Percentiles rank a stretch among this genome's conserved stretches.
Evolutionary conservation across 176 grass and related monocot species (phyloP).

Genomic region (Carex kokanica): DNA sequence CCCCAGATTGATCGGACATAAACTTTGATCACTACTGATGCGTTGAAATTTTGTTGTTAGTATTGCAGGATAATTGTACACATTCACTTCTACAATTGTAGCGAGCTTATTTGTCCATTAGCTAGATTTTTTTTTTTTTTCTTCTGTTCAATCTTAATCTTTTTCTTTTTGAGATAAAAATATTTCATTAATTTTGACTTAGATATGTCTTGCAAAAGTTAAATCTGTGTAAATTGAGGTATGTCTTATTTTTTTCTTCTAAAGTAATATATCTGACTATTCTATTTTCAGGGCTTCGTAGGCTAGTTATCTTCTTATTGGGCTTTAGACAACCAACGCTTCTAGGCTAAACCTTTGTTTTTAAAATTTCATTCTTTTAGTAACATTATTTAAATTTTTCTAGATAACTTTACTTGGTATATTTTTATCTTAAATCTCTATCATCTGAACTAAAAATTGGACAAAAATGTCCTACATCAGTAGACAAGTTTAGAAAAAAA

Average conservation of each 20-base stretch:
- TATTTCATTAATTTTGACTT: too few species aligned
- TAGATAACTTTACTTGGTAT: neutral
- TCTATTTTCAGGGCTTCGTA: too few species aligned
- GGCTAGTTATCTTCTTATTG: too few species aligned
- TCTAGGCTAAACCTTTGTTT: neutral
- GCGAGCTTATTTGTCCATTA: neutral
- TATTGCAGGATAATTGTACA: neutral
- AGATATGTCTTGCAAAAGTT: too few species aligned
- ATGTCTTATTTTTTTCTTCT: too few species aligned
- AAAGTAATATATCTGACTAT: too few species aligned
- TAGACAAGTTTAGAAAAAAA: too few species aligned
- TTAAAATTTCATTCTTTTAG: neutral
- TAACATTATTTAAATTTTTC: neutral
- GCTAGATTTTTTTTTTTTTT: neutral
- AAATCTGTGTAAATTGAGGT: too few species aligned
- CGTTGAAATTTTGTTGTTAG: neutral
- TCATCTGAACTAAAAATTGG: neutral
- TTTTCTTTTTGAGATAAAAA: too few species aligned
- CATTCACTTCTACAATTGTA: neutral
- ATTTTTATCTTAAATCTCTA: neutral
- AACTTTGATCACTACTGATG: neutral
- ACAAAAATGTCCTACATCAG: too few species aligned
- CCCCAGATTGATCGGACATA: too few species aligned
- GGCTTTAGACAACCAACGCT: neutral
- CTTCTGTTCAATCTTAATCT: neutral